phyloP scores from a whole-genome alignment of 495 filamentous ascomycete genomes.

The Talaromyces thailandensis region DNA sequence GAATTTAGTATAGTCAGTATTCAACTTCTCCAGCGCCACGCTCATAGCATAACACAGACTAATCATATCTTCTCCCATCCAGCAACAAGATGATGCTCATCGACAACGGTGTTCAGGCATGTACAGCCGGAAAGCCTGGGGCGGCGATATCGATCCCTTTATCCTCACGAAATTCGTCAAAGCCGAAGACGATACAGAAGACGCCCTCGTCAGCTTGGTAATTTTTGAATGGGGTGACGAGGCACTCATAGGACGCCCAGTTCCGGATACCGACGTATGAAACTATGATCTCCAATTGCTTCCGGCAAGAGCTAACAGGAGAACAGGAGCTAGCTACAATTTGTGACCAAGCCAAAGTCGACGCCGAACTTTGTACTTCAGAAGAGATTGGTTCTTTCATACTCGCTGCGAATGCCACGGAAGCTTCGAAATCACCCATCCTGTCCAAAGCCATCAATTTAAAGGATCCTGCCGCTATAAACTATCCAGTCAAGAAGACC shows the following conservation, averaged over 20 bases:
- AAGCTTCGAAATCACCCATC: conserved; percentile 59
- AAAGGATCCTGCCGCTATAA: conserved; percentile 61
- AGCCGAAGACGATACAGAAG: conserved; percentile 39
- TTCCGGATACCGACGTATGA: conserved; percentile 26
- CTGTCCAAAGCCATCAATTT: conserved; percentile 74
- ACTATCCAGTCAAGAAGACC: conserved; percentile 76
- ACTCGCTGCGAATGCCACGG: conserved; percentile 61
- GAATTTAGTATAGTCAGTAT: conserved; percentile 56
- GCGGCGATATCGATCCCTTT: conserved; percentile 78
- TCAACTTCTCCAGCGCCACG: background rate
- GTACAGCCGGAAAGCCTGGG: conserved; percentile 89
- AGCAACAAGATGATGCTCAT: conserved; percentile 70
- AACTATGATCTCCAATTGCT: background rate
- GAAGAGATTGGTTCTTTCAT: conserved; percentile 81
- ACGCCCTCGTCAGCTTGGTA: conserved; percentile 74
- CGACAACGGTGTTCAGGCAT: conserved; percentile 91
- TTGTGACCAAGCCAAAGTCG: conserved; percentile 61
- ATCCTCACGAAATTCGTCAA: conserved; percentile 77
- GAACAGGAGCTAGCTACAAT: conserved; percentile 56
- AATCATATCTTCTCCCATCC: background rate
- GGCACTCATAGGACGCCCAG: conserved; percentile 56
- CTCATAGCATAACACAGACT: background rate
- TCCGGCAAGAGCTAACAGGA: conserved; percentile 10
- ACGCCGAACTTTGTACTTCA: conserved; percentile 58
- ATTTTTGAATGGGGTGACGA: conserved; percentile 93